These are phyloP conservation scores for Penicillium paxilli DNA, from an alignment of 495 filamentous ascomycete genomes.

Conservation along the genomic window DNA sequence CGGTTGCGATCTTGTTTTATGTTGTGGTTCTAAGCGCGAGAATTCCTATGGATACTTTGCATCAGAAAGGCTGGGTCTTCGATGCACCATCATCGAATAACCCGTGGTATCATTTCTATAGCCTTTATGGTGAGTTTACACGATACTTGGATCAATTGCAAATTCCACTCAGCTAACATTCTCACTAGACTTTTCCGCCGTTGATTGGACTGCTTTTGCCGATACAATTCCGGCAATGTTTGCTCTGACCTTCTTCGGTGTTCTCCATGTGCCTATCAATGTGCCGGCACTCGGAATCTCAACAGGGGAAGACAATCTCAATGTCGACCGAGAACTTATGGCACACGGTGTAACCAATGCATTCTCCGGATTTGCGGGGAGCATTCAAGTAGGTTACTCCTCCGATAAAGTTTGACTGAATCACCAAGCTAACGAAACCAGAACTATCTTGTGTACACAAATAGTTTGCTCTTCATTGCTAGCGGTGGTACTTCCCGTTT, in stretches of 20 bases:
- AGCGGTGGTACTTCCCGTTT: conserved; percentile 85
- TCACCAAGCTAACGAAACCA: conserved; percentile 19
- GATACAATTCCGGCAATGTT: conserved; percentile 93
- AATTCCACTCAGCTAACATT: not conserved
- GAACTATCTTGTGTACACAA: conserved; percentile 97
- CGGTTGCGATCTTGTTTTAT: conserved; percentile 80
- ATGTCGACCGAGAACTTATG: conserved; percentile 89
- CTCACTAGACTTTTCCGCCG: conserved; percentile 62
- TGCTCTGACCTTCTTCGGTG: conserved; percentile 94
- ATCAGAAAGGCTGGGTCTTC: conserved; percentile 85
- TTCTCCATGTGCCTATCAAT: conserved; percentile 97
- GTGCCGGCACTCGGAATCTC: conserved; percentile 89
- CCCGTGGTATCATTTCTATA: conserved; percentile 97
- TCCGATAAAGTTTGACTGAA: not conserved
- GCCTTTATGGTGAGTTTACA: conserved; percentile 71
- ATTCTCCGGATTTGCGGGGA: conserved; percentile 79
- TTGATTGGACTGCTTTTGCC: conserved; percentile 77
- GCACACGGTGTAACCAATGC: conserved; percentile 93
- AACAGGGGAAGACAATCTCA: conserved; percentile 84
- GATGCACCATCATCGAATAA: conserved; percentile 76
- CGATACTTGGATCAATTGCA: not conserved
- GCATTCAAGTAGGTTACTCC: conserved; percentile 68
- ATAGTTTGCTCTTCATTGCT: conserved; percentile 90
- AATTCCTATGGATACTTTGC: conserved; percentile 61
- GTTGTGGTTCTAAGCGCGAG: conserved; percentile 65